Evolutionary conservation across 495 filamentous ascomycete genomes (phyloP).

Genomic region (Bacidia rubella): DNA sequence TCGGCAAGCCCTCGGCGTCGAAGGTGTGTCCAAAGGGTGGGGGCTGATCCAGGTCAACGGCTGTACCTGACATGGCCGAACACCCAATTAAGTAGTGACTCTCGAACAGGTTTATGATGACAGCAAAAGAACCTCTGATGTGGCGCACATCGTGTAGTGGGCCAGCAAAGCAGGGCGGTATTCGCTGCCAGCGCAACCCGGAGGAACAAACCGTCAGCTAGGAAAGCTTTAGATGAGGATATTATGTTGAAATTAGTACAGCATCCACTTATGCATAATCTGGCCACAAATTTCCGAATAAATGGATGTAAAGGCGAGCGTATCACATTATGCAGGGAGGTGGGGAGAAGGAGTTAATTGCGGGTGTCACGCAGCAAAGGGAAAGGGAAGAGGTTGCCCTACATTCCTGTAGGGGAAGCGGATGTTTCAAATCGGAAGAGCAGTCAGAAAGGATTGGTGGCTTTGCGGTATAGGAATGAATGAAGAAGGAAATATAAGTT

Average conservation of each 20-base stretch:
- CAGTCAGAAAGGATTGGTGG: no score
- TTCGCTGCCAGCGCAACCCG: background rate
- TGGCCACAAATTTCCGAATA: background rate
- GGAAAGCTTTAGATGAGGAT: background rate
- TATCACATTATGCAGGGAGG: conserved; percentile 14
- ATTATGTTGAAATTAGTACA: no score
- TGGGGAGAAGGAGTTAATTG: background rate
- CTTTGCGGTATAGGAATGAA: no score
- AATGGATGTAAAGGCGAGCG: conserved; percentile 10
- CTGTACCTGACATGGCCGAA: background rate
- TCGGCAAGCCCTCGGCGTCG: conserved; percentile 11
- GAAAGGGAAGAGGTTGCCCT: conserved; percentile 5
- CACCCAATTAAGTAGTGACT: background rate
- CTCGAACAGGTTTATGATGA: background rate
- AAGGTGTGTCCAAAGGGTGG: background rate
- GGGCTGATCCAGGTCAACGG: background rate
- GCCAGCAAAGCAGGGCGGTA: background rate
- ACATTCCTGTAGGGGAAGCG: background rate
- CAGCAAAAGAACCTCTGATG: background rate
- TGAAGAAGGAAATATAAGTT: background rate
- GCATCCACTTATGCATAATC: background rate
- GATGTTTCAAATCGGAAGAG: background rate
- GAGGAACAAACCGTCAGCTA: background rate
- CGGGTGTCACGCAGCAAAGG: background rate
- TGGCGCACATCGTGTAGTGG: background rate